Evolutionary conservation across 2,329 filamentous ascomycete genomes (phyloP).

Genomic region (Biscogniauxia sp.): DNA sequence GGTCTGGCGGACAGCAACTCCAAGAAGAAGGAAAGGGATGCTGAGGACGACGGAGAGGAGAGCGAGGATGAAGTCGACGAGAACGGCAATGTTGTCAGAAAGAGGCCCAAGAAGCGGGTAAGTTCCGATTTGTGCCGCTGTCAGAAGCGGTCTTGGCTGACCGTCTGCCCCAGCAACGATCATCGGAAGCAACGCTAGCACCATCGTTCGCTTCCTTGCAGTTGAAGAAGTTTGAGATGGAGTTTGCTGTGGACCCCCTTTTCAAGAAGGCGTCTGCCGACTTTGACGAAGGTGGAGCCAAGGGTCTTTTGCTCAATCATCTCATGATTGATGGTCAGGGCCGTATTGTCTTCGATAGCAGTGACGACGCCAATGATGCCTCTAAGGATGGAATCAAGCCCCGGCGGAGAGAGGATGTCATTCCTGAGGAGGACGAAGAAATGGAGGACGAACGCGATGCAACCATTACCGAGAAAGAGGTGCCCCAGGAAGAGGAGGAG

Average conservation of each 20-base stretch:
- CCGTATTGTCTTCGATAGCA: slow-evolving; percentile 97
- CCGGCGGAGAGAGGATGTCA: slow-evolving; percentile 34
- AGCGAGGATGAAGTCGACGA: slow-evolving; percentile 63
- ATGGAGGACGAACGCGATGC: slow-evolving; percentile 38
- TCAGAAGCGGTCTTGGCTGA: slow-evolving; percentile 16
- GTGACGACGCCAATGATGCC: slow-evolving; percentile 71
- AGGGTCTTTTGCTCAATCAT: slow-evolving; percentile 91
- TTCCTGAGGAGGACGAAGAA: slow-evolving; percentile 37
- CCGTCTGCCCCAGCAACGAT: slow-evolving; percentile 56
- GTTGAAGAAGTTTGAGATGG: slow-evolving; percentile 95
- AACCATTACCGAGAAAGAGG: slow-evolving; percentile 40
- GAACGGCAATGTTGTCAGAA: slow-evolving; percentile 54
- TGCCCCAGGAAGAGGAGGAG: slow-evolving; percentile 46
- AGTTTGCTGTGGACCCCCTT: slow-evolving; percentile 94
- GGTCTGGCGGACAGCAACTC: slow-evolving; percentile 85
- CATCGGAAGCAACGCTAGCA: slow-evolving; percentile 89
- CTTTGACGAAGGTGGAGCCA: slow-evolving; percentile 96
- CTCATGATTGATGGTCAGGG: slow-evolving; percentile 91
- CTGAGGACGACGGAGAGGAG: slow-evolving; percentile 65
- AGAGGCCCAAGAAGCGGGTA: slow-evolving; percentile 75
- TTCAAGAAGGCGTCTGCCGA: slow-evolving; percentile 99
- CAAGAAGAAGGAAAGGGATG: slow-evolving; percentile 67
- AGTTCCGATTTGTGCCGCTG: slow-evolving; percentile 18
- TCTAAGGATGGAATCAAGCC: slow-evolving; percentile 39
- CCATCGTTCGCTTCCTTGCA: slow-evolving; percentile 85